These are phyloP conservation scores for Boletellus ananas DNA, from an alignment of 768 basidiomycete species.

Conservation along the genomic window DNA sequence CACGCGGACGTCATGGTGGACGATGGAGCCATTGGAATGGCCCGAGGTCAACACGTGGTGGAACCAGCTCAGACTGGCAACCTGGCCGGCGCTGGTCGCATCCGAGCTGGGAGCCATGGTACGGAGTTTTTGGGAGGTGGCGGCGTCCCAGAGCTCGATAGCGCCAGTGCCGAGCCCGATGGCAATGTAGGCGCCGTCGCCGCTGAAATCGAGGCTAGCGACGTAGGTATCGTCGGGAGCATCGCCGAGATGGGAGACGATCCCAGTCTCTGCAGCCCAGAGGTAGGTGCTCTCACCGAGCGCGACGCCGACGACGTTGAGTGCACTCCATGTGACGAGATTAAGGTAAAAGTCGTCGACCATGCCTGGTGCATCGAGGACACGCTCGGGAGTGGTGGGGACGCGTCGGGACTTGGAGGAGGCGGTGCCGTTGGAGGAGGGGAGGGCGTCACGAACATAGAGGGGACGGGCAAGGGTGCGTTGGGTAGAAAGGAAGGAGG, in stretches of 20 bases:
- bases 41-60: constrained; percentile 83
- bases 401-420: constrained; percentile 79
- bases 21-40: constrained; percentile 91
- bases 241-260: constrained; percentile 74
- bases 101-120: constrained; percentile 65
- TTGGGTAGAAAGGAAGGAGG: constrained; percentile 71
- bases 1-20: constrained; percentile 93
- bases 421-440: constrained; percentile 58
- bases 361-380: constrained; percentile 92
- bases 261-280: constrained; percentile 89
- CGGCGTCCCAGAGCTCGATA: constrained; percentile 94
- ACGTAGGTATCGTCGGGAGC: constrained; percentile 74
- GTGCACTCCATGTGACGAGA: constrained; percentile 82
- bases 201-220: constrained; percentile 74
- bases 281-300: constrained; percentile 85
- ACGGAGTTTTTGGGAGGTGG: constrained; percentile 70
- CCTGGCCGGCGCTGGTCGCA: constrained; percentile 45
- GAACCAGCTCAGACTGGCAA: constrained; percentile 86
- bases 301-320: constrained; percentile 87
- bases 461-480: constrained; percentile 75
- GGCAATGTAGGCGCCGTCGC: constrained; percentile 77
- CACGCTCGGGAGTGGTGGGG: constrained; percentile 84
- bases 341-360: constrained; percentile 98
- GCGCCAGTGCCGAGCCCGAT: constrained; percentile 78
- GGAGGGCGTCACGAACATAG: constrained; percentile 62